Conservation (phyloP, 768 basidiomycete species). For the Gymnopilus junonius region DNA sequence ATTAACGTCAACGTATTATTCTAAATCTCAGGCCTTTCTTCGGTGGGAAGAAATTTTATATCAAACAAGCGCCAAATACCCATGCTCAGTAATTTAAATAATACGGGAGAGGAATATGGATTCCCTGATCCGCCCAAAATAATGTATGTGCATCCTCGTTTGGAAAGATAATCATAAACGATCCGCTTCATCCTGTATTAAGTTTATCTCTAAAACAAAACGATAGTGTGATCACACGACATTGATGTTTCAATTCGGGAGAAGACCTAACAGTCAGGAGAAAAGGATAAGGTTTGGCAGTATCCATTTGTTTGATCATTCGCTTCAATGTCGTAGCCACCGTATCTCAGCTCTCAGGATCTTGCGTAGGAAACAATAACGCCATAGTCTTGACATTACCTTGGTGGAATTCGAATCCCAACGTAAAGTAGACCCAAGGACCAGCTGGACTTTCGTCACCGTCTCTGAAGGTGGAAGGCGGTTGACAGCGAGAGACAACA, state of each 20-base stretch:
- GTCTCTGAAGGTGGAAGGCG: neutral
- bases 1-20: neutral
- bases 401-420: neutral
- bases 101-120: neutral
- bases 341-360: neutral
- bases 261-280: neutral
- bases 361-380: neutral
- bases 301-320: neutral
- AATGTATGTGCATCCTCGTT: too few species aligned
- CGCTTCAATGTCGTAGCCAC: neutral
- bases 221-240: neutral
- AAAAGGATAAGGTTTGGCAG: neutral
- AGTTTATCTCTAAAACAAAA: too few species aligned
- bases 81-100: neutral
- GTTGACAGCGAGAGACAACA: neutral
- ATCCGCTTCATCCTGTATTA: neutral
- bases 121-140: neutral
- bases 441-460: neutral
- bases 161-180: neutral
- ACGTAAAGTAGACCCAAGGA: neutral
- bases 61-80: neutral
- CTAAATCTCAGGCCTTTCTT: too few species aligned
- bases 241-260: neutral
- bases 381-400: neutral
- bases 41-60: neutral